Base-by-base conservation (phyloP, 1,284 basidiomycete genomes). In the Testicularia cyperi region DNA sequence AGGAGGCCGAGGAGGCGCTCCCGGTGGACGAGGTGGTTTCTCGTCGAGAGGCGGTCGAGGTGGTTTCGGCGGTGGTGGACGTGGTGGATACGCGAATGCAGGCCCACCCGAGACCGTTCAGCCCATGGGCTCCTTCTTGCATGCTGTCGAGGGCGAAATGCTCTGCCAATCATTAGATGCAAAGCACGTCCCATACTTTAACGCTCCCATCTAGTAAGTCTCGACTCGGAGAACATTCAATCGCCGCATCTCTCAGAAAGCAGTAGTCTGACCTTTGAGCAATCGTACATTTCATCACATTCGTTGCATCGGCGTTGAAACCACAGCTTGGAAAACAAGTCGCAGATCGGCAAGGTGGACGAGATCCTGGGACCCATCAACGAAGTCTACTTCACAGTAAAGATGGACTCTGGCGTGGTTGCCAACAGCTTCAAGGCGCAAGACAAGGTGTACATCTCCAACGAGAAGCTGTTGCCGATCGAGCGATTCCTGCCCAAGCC, bases 111-210 rank as follows among this genome's bases (percentile, higher is more conserved):
- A 73, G 29, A 47, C 48, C n/a, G 72, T 76, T 12, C 67, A 71
- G 28, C 70, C 71, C 32, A 75, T 76, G 54, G 74, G 74, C 21
- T 49, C 65, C 27, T 74, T 76, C 47, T 44, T 70, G 34, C 74
- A 98, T 77, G 88, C 92, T 16, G 92, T 96, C 36, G 95, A 99
- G 80, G 90, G 90, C 57, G 94, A 99, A 78, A 97, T 99, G 94
- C 81, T 98, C 45, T 99, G 95, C 79, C 82, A 86, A 9, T 90
- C 91, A 10, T 80, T 85, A 26, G 84, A 91, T 77, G 80, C 56
- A 8, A 52, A 68, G 48, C 69, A 78, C 68, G 78, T 99, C 13
- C 95, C 95, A 0, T 95, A 95, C 80, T 99, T 99, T 82, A 99
- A 99, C 78, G 94, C 95, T 0, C 94, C 95, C 42, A 95, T 99